These are phyloP conservation scores for Fusarium verrucosum DNA, from an alignment of 2,329 filamentous ascomycete species.

Conservation along the genomic window DNA sequence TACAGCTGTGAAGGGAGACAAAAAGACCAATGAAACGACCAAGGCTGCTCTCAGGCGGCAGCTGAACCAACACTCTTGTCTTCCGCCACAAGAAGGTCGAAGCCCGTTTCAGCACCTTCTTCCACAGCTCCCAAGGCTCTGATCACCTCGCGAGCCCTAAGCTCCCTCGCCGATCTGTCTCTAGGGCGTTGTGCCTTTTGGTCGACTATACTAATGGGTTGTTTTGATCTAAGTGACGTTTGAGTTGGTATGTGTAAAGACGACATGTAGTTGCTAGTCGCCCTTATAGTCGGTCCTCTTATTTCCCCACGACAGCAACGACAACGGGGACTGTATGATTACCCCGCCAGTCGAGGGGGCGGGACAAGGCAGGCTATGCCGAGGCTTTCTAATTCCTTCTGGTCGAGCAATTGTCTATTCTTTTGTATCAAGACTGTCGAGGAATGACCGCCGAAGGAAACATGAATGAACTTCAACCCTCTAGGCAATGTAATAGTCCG, in stretches of 20 bases:
- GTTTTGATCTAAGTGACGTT: background rate
- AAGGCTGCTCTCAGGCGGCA: constrained; percentile 96
- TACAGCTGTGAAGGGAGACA: constrained; percentile 71
- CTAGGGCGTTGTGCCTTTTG: constrained; percentile 49
- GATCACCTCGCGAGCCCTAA: constrained; percentile 89
- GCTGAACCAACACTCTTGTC: constrained; percentile 57
- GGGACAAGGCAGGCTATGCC: background rate
- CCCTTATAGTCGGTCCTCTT: background rate
- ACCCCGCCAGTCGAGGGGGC: background rate
- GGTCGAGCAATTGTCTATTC: background rate
- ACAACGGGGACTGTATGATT: background rate
- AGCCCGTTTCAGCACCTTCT: constrained; percentile 90
- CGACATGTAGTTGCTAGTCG: background rate
- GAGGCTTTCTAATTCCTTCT: background rate
- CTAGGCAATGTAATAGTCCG: background rate
- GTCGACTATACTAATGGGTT: constrained; percentile 3
- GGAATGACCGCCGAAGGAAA: background rate
- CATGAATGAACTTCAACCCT: background rate
- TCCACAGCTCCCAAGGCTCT: constrained; percentile 96
- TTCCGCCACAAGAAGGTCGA: constrained; percentile 86
- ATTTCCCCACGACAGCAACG: background rate
- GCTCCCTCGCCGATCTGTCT: constrained; percentile 96
- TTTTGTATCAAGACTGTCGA: background rate
- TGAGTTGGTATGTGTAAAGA: background rate
- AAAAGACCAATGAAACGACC: constrained; percentile 89